Base-by-base conservation (phyloP, 2,329 filamentous ascomycete species). In the Ophiosphaerella korrae region DNA sequence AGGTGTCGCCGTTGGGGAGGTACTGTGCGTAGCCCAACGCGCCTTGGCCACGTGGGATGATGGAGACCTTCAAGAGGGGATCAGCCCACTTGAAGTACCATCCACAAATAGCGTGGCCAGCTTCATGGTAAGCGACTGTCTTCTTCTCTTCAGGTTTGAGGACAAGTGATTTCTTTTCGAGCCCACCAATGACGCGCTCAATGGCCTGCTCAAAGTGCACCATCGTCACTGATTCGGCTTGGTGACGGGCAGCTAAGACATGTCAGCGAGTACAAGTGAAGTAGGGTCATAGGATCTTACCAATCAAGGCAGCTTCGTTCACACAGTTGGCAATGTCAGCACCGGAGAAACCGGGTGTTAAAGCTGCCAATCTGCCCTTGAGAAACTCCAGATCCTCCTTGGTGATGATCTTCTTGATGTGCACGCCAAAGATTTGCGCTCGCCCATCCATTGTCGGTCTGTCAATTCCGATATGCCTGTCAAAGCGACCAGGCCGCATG, bases 71-170 rank as follows among this genome's bases (percentile, higher is more conserved):
- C 52, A 99, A 87, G 3, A 99, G 85, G 14, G 94, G 94, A 68
- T 99, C 94, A n/a, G 94, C 94, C 73, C 89, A 92, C 75, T 90
- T 86, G 78, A 99, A 90, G 81, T 88, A 99, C 94, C 94, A 99
- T 51, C 94, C 94, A 74, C 94, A 99, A 73, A 99, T 96, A 58
- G 94, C 94, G 75, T 99, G 94, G 51, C 94, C 94, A 31, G 94
- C 94, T 79, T 99, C 94, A 77, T 99, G 94, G 75, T 99, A 99
- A 5, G 94, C 94, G 37, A 97, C 94, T 12, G 91, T 95, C 72
- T 85, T 89, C 84, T 97, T 97, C 80, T 99, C 94, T 65, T 92
- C 85, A 1, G 94, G 93, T 61, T 88, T 90, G 47, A 99, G 86
- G 32, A 99, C 93, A 36, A 97, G 81, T 0, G 92, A 97, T 77